Evolutionary conservation across 306 rosid genomes (phyloP).

Genomic region (Glycine soja): DNA sequence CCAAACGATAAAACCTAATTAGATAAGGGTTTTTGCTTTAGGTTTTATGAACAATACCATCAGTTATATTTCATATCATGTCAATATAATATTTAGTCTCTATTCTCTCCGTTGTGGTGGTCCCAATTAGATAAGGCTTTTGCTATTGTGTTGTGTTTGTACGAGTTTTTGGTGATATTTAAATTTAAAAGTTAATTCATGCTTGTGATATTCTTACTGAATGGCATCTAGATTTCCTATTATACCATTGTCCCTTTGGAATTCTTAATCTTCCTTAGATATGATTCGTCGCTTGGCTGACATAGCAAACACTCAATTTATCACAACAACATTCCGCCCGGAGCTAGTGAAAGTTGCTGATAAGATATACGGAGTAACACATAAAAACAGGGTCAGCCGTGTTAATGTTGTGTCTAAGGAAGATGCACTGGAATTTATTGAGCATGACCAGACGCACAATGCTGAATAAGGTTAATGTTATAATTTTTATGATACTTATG

Average conservation of each 20-base stretch:
- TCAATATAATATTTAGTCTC: not conserved
- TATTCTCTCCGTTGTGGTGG: no score
- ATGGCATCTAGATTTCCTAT: slow-evolving; percentile 38
- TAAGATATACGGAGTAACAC: slow-evolving; percentile 89
- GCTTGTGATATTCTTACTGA: not conserved
- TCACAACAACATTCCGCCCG: slow-evolving; percentile 89
- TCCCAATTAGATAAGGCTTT: no score
- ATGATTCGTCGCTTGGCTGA: slow-evolving; percentile 96
- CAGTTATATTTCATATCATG: not conserved
- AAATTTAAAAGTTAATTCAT: slow-evolving; percentile 2
- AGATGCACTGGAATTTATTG: slow-evolving; percentile 82
- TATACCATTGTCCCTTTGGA: slow-evolving; percentile 38
- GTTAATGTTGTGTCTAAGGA: slow-evolving; percentile 80
- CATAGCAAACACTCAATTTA: slow-evolving; percentile 85
- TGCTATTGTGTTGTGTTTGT: no score
- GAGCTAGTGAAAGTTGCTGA: slow-evolving; percentile 98
- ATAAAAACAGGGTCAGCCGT: slow-evolving; percentile 90
- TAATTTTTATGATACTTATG: not conserved
- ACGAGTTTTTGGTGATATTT: no score
- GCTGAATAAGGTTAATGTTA: slow-evolving; percentile 64
- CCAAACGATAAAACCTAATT: not conserved
- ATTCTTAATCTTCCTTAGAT: slow-evolving; percentile 73
- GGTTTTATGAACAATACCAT: not conserved
- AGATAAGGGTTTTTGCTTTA: not conserved
- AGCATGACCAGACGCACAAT: slow-evolving; percentile 90